Evolutionary conservation across 148 eudicot species (phyloP).

Genomic region (Oxyria digyna): DNA sequence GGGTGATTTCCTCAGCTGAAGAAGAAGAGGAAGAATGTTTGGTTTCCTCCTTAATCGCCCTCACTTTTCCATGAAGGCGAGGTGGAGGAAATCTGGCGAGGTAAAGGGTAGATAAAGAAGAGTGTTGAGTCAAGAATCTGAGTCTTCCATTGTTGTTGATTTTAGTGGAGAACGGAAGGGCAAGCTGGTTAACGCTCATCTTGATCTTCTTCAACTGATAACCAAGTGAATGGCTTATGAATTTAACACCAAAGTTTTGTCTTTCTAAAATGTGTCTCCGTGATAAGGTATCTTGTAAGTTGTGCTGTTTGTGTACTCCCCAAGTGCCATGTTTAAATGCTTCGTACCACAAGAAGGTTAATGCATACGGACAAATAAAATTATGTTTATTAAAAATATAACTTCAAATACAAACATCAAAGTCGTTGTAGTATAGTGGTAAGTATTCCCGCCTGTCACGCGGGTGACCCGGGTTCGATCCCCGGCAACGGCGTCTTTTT

Average conservation of each 20-base stretch:
- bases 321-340: slow-evolving; percentile 5
- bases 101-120: not conserved
- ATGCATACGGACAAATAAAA: not conserved
- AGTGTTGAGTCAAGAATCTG: not conserved
- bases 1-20: slow-evolving; percentile 60
- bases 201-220: not conserved
- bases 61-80: slow-evolving; percentile 18
- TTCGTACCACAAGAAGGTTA: not conserved
- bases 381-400: not conserved
- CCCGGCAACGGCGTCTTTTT: slow-evolving; percentile 90
- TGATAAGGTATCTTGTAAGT: not conserved
- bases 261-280: not conserved
- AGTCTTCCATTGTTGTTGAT: not conserved
- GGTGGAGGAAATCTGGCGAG: not conserved
- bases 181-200: slow-evolving; percentile 1
- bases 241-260: not conserved
- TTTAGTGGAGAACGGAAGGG: not conserved
- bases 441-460: slow-evolving; percentile 99
- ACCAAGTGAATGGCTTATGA: not conserved
- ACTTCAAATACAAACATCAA: not conserved
- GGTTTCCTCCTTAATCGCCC: slow-evolving; percentile 56
- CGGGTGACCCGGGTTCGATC: slow-evolving; percentile 99
- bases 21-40: slow-evolving; percentile 31
- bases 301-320: not conserved
- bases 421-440: slow-evolving; percentile 99